phyloP scores from a whole-genome alignment of 2,329 filamentous ascomycete species.

The Pseudocercospora pini-densiflorae region DNA sequence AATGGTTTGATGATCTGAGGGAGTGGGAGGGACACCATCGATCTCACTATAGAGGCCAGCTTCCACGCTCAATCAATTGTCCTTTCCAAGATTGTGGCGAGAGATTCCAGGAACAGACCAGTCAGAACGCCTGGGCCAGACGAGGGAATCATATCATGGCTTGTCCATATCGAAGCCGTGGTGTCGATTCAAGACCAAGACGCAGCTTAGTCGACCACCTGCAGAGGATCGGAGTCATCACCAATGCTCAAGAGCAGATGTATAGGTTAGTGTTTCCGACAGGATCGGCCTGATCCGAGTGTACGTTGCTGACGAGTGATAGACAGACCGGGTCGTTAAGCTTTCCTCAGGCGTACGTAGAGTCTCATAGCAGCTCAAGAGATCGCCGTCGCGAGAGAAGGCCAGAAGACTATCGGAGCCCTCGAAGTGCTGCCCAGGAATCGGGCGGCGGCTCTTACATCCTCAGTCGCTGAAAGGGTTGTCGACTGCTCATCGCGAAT shows the following conservation, averaged over 20 bases:
- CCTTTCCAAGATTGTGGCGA: conserved; percentile 25
- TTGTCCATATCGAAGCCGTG: conserved; percentile 7
- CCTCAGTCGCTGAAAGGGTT: neutral
- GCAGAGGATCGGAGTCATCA: conserved; percentile 23
- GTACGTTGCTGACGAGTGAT: neutral
- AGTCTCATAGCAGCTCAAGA: conserved; percentile 6
- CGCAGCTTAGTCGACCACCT: conserved; percentile 23
- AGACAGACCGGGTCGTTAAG: conserved; percentile 18
- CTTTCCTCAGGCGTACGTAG: conserved; percentile 10
- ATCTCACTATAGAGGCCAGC: conserved; percentile 21
- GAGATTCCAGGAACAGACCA: conserved; percentile 6
- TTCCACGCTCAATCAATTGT: conserved; percentile 25
- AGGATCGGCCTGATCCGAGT: too few species aligned
- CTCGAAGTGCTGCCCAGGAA: neutral
- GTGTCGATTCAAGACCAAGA: conserved; percentile 9
- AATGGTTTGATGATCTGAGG: conserved; percentile 9
- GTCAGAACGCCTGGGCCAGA: conserved; percentile 24
- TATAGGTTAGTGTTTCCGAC: conserved; percentile 15
- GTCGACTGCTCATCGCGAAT: neutral
- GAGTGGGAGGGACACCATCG: conserved; percentile 28
- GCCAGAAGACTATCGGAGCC: neutral
- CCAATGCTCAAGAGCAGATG: conserved; percentile 24
- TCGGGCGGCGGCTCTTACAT: neutral
- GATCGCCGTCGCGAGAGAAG: conserved; percentile 5
- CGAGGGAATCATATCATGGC: conserved; percentile 23